These are phyloP conservation scores for Monosporascus sp. DNA, from an alignment of 2,329 filamentous ascomycete genomes.

Conservation along the genomic window DNA sequence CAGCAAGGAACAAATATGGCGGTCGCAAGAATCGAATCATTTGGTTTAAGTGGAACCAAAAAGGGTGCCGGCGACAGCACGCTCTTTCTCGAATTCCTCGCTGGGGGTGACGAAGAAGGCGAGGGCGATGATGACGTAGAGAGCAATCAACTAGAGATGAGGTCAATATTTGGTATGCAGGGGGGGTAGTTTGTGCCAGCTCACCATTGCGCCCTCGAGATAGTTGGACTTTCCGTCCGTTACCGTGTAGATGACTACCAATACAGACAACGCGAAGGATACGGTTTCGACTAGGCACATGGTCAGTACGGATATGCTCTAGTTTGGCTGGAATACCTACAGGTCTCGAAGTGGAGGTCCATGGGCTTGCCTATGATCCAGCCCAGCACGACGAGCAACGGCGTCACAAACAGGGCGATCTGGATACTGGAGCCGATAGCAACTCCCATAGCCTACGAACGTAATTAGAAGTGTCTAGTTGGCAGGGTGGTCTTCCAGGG, in stretches of 20 bases:
- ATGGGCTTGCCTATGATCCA: conserved; percentile 69
- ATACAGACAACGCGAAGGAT: conserved; percentile 67
- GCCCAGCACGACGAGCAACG: conserved; percentile 72
- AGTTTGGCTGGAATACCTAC: conserved; percentile 21
- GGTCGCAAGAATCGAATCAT: not conserved
- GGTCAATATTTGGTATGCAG: conserved; percentile 9
- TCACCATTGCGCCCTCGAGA: conserved; percentile 71
- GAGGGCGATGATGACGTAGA: conserved; percentile 56
- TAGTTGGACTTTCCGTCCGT: conserved; percentile 83
- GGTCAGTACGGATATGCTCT: conserved; percentile 13
- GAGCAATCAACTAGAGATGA: conserved; percentile 33
- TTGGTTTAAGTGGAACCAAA: conserved; percentile 8
- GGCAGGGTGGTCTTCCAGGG: not conserved
- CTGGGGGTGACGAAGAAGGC: conserved; percentile 54
- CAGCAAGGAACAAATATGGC: too few relatives aligned
- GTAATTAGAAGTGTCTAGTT: conserved; percentile 4
- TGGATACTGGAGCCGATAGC: conserved; percentile 79
- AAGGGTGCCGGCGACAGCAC: conserved; percentile 3
- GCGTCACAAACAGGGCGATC: conserved; percentile 76
- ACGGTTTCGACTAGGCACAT: conserved; percentile 59
- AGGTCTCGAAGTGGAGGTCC: conserved; percentile 76
- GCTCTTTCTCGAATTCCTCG: conserved; percentile 38
- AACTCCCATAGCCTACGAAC: conserved; percentile 62
- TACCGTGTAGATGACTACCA: conserved; percentile 71
- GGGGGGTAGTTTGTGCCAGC: conserved; percentile 4